Conservation (phyloP, 1,284 basidiomycete species). For the Pseudozyma sp. region DNA sequence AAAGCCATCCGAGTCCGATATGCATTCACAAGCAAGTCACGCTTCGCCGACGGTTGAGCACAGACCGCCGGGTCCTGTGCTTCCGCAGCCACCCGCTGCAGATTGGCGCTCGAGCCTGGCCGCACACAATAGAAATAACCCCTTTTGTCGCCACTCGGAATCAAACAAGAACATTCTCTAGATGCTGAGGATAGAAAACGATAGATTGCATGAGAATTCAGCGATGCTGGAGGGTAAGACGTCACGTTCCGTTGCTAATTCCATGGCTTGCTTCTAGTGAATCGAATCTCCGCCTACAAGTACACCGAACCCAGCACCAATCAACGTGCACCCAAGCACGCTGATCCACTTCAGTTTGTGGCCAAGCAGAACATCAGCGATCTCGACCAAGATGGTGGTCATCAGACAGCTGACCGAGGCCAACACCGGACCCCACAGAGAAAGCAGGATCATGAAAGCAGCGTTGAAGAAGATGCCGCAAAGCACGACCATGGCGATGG, state of each 20-base stretch:
- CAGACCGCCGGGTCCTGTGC: background rate
- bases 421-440: conserved; percentile 66
- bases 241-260: no score
- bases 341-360: conserved; percentile 57
- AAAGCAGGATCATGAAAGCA: conserved; percentile 62
- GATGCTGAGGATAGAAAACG: no score
- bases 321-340: conserved; percentile 56
- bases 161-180: no score
- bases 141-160: no score
- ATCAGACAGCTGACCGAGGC: conserved; percentile 65
- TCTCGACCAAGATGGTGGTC: conserved; percentile 64
- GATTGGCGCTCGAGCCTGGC: conserved; percentile 3
- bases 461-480: conserved; percentile 67
- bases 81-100: conserved; percentile 1
- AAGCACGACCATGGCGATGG: conserved; percentile 45
- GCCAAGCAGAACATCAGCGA: conserved; percentile 58
- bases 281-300: conserved; percentile 49
- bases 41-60: background rate
- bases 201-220: no score
- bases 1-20: background rate
- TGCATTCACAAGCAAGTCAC: background rate
- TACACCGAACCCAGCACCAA: conserved; percentile 61
- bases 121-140: background rate
- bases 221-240: no score
- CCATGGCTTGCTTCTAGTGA: conserved; percentile 4